Percentiles rank a stretch among this genome's conserved stretches.
Conservation (phyloP, 1,284 basidiomycete species). For the Leccinum variabile region DNA sequence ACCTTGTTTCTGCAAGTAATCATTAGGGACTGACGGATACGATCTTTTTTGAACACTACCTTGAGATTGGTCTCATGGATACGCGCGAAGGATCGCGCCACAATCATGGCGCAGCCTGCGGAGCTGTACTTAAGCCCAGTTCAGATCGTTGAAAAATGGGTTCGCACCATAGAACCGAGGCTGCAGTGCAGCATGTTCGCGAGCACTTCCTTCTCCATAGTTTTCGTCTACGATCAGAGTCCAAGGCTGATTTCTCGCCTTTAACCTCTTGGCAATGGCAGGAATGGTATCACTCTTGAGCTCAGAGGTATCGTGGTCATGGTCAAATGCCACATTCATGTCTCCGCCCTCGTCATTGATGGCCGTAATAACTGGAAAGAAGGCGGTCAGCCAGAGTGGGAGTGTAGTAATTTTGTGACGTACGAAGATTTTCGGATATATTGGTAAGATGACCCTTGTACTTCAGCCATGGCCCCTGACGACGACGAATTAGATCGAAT, state of each 20-base stretch:
- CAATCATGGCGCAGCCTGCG: constrained; percentile 76
- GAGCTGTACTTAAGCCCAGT: neutral
- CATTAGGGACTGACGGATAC: constrained; percentile 3
- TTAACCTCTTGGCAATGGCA: constrained; percentile 84
- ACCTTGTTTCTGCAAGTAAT: constrained; percentile 80
- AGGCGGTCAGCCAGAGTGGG: constrained; percentile 40
- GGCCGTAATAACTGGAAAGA: constrained; percentile 66
- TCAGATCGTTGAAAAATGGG: neutral
- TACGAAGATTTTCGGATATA: constrained; percentile 93
- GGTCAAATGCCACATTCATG: constrained; percentile 87
- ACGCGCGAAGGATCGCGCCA: constrained; percentile 93
- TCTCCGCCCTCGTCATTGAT: constrained; percentile 91
- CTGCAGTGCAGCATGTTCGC: constrained; percentile 97
- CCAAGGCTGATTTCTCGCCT: constrained; percentile 84
- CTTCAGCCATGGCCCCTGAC: constrained; percentile 93
- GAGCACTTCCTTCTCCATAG: constrained; percentile 97
- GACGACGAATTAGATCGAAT: constrained; percentile 6
- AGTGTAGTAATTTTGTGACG: constrained; percentile 35
- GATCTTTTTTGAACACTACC: constrained; percentile 42
- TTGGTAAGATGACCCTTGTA: constrained; percentile 97
- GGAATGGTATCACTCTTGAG: constrained; percentile 81
- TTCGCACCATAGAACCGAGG: constrained; percentile 88
- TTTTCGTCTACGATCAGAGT: constrained; percentile 94
- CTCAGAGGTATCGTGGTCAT: constrained; percentile 47
- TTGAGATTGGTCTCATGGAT: constrained; percentile 99